A percentile compares a stretch with the other conserved stretches of the same genome.
phyloP scores from a whole-genome alignment of 2,329 filamentous ascomycete genomes.

The Arthrobotrys iridis region DNA sequence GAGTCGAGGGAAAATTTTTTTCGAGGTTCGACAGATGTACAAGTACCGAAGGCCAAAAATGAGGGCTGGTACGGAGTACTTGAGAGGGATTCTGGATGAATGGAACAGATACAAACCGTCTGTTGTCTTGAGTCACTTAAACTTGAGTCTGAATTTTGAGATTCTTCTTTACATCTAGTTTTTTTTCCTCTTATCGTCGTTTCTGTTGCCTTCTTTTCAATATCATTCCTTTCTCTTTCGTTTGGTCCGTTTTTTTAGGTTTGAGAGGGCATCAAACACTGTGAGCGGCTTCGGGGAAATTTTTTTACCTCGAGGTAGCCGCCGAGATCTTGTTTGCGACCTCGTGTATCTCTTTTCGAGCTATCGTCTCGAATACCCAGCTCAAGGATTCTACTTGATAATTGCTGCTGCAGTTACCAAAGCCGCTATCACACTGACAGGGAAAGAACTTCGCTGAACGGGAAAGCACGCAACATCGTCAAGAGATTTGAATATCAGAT shows the following conservation, averaged over 20 bases:
- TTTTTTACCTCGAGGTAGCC: constrained; percentile 19
- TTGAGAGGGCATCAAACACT: constrained; percentile 12
- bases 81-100: constrained; percentile 23
- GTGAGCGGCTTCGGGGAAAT: constrained; percentile 34
- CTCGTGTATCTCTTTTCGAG: constrained; percentile 41
- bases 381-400: constrained; percentile 42
- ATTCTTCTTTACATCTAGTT: constrained; percentile 34
- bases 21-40: constrained; percentile 51
- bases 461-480: constrained; percentile 25
- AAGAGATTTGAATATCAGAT: constrained; percentile 32
- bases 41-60: constrained; percentile 47
- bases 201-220: constrained; percentile 25
- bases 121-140: constrained; percentile 50
- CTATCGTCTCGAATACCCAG: constrained; percentile 51
- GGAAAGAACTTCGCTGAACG: constrained; percentile 35
- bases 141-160: constrained; percentile 25
- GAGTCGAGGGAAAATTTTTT: constrained; percentile 44
- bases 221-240: constrained; percentile 37
- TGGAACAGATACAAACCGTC: constrained; percentile 25
- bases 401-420: constrained; percentile 51
- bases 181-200: constrained; percentile 33
- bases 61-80: constrained; percentile 26
- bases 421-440: constrained; percentile 49
- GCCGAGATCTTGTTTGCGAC: constrained; percentile 30
- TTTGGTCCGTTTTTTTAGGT: constrained; percentile 13